These are phyloP conservation scores for Dorcoceras hygrometricum DNA, from an alignment of 257 asterid species.

Conservation along the genomic window DNA sequence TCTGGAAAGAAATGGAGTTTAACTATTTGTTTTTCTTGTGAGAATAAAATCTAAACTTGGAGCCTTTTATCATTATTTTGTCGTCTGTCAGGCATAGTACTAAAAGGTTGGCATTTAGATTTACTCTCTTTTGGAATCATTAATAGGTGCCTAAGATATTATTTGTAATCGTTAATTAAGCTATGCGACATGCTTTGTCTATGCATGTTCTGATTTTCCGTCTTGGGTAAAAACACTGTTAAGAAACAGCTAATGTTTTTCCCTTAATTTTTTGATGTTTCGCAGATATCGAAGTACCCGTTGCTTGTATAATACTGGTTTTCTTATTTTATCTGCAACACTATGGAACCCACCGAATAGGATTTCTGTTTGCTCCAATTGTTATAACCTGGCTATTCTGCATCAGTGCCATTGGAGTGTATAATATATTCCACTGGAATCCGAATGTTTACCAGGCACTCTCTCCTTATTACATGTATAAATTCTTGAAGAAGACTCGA, in stretches of 20 bases:
- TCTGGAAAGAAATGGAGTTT: neutral
- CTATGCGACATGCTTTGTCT: neutral
- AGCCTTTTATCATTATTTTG: no score
- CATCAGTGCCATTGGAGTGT: conserved; percentile 85
- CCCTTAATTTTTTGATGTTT: conserved; percentile 16
- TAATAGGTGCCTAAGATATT: neutral
- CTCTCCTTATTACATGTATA: conserved; percentile 95
- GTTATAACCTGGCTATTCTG: conserved; percentile 92
- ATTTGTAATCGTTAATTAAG: neutral
- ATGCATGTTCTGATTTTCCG: neutral
- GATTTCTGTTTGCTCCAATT: conserved; percentile 84
- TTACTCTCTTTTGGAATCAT: neutral
- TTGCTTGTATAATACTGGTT: conserved; percentile 78
- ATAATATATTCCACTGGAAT: conserved; percentile 83
- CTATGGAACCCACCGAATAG: conserved; percentile 89
- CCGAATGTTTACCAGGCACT: conserved; percentile 84
- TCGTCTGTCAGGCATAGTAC: no score
- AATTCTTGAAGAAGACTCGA: conserved; percentile 84
- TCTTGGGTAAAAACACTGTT: neutral
- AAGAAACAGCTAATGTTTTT: neutral
- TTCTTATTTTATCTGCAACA: conserved; percentile 81
- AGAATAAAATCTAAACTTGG: no score
- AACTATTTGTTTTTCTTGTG: neutral
- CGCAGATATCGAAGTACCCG: conserved; percentile 88
- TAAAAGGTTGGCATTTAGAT: no score